Percentiles rank a stretch among this genome's conserved stretches.
These are phyloP conservation scores for Verruconis gallopava DNA, from an alignment of 2,329 filamentous ascomycete species.

Conservation along the genomic window DNA sequence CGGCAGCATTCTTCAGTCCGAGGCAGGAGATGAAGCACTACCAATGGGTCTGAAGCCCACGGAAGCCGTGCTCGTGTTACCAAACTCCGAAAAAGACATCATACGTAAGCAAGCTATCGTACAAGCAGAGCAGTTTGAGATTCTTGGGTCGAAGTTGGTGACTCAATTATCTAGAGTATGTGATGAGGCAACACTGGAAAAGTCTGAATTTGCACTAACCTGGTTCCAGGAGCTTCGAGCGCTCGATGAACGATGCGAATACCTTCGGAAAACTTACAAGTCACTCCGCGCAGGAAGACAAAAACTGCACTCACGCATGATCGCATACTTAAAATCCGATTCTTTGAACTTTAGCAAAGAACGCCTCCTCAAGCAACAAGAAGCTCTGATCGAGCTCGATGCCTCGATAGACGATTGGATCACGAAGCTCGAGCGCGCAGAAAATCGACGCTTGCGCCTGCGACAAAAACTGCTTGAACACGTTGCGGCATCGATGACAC, in stretches of 20 bases:
- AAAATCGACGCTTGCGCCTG: slow-evolving; percentile 62
- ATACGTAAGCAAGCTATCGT: slow-evolving; percentile 26
- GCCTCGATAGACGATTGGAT: slow-evolving; percentile 71
- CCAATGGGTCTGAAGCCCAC: slow-evolving; percentile 24
- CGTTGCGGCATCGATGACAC: slow-evolving; percentile 51
- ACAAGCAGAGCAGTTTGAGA: slow-evolving; percentile 28
- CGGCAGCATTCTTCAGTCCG: neutral
- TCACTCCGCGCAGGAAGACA: slow-evolving; percentile 63
- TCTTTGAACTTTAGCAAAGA: slow-evolving; percentile 61
- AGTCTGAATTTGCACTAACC: slow-evolving; percentile 16
- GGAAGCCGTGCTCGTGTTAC: slow-evolving; percentile 22
- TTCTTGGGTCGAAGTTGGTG: slow-evolving; percentile 27
- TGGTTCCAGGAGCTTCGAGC: slow-evolving; percentile 55
- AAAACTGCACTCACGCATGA: slow-evolving; percentile 64
- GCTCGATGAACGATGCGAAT: slow-evolving; percentile 67
- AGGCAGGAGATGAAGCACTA: slow-evolving; percentile 11
- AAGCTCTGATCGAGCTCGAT: slow-evolving; percentile 64
- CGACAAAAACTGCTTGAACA: slow-evolving; percentile 73
- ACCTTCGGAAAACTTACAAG: slow-evolving; percentile 63
- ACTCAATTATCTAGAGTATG: slow-evolving; percentile 46
- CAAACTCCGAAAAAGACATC: slow-evolving; percentile 22
- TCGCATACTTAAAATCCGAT: slow-evolving; percentile 60
- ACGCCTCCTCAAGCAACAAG: slow-evolving; percentile 66
- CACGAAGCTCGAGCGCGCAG: slow-evolving; percentile 64
- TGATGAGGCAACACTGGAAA: too few relatives aligned